Percentiles rank a stretch among this genome's conserved stretches.
These are phyloP conservation scores for Pigoraptor vietnamica DNA, from an alignment of 78 protist genomes.

Conservation along the genomic window DNA sequence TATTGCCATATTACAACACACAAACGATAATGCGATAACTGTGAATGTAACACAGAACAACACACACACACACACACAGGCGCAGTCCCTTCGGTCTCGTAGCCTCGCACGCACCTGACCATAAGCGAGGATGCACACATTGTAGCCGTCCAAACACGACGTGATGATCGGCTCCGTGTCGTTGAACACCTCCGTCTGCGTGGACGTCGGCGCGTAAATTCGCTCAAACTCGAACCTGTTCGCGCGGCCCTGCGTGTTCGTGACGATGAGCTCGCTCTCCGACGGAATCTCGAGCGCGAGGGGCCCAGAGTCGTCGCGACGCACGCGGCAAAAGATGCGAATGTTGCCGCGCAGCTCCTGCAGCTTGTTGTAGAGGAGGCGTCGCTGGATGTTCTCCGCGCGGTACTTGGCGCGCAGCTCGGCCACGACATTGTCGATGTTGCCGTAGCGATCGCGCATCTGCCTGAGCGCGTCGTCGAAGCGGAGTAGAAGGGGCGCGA, in stretches of 20 bases:
- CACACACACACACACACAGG: too few species aligned
- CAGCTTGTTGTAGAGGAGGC: slow-evolving; percentile 12
- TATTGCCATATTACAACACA: too few species aligned
- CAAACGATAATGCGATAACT: too few species aligned
- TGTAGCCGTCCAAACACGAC: slow-evolving; percentile 56
- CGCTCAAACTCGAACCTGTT: not conserved
- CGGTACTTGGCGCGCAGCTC: not conserved
- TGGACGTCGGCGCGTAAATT: slow-evolving; percentile 7
- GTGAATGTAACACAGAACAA: too few species aligned
- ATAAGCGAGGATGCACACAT: slow-evolving; percentile 58
- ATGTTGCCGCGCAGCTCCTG: slow-evolving; percentile 71
- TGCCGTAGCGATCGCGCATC: not conserved
- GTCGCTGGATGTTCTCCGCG: not conserved
- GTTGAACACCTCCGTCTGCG: slow-evolving; percentile 24
- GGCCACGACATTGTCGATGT: not conserved
- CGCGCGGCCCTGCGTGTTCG: not conserved
- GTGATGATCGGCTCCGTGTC: slow-evolving; percentile 40
- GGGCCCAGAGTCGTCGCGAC: slow-evolving; percentile 23
- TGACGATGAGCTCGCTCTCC: not conserved
- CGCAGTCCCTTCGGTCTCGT: too few species aligned
- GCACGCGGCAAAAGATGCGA: slow-evolving; percentile 66
- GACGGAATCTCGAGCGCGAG: not conserved
- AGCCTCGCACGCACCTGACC: slow-evolving; percentile 38
- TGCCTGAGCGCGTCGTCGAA: not conserved
- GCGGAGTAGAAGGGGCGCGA: not conserved